Percentiles rank a stretch among this genome's conserved stretches.
Conservation (phyloP, 768 basidiomycete species). For the Hortiboletus campestris region DNA sequence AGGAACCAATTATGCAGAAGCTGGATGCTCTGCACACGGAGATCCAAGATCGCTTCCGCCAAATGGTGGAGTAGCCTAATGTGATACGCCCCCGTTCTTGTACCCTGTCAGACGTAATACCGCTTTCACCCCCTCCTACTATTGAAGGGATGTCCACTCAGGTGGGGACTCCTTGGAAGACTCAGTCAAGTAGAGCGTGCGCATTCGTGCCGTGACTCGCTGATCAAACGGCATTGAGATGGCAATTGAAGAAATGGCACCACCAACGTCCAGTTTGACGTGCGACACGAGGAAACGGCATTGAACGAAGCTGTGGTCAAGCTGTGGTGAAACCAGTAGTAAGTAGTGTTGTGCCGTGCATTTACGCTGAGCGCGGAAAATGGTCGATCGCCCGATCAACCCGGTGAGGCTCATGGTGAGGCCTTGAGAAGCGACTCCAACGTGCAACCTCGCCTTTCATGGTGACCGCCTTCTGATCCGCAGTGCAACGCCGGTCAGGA, state of each 20-base stretch:
- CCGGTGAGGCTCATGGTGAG: too few species aligned
- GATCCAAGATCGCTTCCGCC: conserved; percentile 91
- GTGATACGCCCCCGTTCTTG: conserved; percentile 8
- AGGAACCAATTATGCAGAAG: conserved; percentile 79
- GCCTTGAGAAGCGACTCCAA: too few species aligned
- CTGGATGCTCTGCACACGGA: conserved; percentile 78
- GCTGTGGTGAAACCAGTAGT: background rate
- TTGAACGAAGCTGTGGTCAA: background rate
- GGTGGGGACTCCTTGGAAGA: background rate
- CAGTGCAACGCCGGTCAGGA: background rate
- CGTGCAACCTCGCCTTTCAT: conserved; percentile 46
- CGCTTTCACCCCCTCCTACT: background rate
- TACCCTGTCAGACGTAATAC: conserved; percentile 25
- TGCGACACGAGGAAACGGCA: background rate
- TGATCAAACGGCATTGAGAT: background rate
- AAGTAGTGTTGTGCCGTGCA: too few species aligned
- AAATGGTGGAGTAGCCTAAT: conserved; percentile 65
- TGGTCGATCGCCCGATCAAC: too few species aligned
- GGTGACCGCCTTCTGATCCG: conserved; percentile 39
- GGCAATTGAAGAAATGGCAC: too few species aligned
- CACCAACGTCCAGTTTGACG: background rate
- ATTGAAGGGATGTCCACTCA: background rate
- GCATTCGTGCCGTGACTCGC: background rate
- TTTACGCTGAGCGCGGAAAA: too few species aligned
- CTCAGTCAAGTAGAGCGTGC: background rate